phyloP scores from a whole-genome alignment of 352 stramenopile species.

The Phytophthora ramorum region DNA sequence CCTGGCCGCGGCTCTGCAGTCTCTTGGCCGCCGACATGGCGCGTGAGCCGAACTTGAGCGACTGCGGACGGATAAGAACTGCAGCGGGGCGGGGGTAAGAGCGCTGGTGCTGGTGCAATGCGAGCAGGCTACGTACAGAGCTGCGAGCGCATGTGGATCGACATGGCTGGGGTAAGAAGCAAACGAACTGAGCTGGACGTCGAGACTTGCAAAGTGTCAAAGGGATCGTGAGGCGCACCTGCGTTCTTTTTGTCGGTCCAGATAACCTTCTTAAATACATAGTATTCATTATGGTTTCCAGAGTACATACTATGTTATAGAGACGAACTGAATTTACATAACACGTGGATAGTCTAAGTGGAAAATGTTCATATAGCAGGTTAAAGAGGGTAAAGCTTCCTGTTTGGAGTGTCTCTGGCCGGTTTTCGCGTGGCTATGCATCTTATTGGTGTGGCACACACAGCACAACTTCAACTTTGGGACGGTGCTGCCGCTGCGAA shows the following conservation, averaged over 20 bases:
- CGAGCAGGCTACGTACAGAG: conserved; percentile 43
- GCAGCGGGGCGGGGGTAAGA: background rate
- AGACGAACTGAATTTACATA: background rate
- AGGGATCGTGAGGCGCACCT: conserved; percentile 4
- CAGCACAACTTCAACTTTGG: conserved; percentile 33
- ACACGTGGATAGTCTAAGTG: no score
- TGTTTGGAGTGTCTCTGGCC: background rate
- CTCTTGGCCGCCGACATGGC: conserved; percentile 36
- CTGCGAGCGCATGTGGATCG: conserved; percentile 60
- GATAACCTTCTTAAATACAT: background rate
- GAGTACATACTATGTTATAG: background rate
- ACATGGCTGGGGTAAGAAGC: conserved; percentile 25
- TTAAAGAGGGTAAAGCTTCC: background rate
- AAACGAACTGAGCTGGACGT: background rate
- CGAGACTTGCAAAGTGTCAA: conserved; percentile 12
- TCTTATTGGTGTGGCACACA: conserved; percentile 19
- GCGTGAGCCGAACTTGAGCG: conserved; percentile 42
- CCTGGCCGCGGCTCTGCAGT: conserved; percentile 40
- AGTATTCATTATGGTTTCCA: background rate
- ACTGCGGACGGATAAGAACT: conserved; percentile 57
- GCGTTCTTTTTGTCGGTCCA: background rate
- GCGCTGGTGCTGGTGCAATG: background rate
- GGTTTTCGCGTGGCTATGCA: conserved; percentile 5
- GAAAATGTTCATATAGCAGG: background rate
- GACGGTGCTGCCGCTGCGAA: conserved; percentile 16